Base-by-base conservation (phyloP, 306 rosid species). In the Cicer pinnatifidum region DNA sequence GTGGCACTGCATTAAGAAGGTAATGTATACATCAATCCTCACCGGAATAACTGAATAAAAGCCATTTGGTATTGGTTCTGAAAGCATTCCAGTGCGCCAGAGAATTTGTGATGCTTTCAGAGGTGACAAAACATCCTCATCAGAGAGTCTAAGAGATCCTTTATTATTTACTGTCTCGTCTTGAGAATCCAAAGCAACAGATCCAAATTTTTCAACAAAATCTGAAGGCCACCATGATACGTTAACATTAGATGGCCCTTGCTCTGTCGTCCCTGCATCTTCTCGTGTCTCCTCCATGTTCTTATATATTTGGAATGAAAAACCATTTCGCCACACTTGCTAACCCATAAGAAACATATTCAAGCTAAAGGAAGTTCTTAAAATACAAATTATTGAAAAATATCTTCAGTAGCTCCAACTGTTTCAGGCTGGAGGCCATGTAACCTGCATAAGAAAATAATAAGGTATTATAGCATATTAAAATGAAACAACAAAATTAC, bases 281-380 rank as follows among this genome's bases (percentile, higher is more conserved):
- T 88, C 97, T 84, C 84, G 91, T 83, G 88, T 88, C 81, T 95
- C 97, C 88, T 90, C 97, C 99, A 95, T 95, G 84, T 88, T 84
- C 88, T 88, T 81, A 80, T 71, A 77, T 72, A 74, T 79, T 84
- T 85, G 77, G 80, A 93, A 78, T 63, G 74, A 78, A 89, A 88
- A 90, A 91, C 90, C 99, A 95, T 91, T 85, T 90, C 96, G 81
- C 84, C 81, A 75, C 89, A 72, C 83, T 80, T 75, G 81, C 83
- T 72, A 86, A 84, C 91, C 97, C 91, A 86, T 88, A 84, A 75
- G 86, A 87, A 82, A 81, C 61, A 56, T 68, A 64, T 53, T 82
- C 88, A 78, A 15, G 69, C 89, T 70, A 84, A 79, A 67, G 79
- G 65, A 60, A 74, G 48, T 50, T 72, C 80, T 82, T 80, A 79